Conservation (phyloP, 2,329 filamentous ascomycete genomes). For the Xylaria sp. region DNA sequence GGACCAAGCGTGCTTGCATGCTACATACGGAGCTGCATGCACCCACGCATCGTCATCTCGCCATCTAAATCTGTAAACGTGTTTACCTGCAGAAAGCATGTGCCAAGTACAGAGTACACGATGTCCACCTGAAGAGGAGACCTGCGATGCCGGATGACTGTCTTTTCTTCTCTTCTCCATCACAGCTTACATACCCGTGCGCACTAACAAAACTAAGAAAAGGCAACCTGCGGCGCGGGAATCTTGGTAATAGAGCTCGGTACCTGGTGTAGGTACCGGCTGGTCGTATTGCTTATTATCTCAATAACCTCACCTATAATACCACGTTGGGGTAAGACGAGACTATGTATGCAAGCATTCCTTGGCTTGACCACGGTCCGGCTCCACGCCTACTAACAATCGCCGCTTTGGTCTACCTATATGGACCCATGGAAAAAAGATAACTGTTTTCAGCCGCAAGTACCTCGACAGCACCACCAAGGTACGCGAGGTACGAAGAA, state of each 20-base stretch:
- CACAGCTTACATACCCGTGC: neutral
- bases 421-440: conserved; percentile 4
- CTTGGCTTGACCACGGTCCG: conserved; percentile 12
- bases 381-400: conserved; percentile 18
- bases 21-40: conserved; percentile 19
- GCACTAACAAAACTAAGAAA: neutral
- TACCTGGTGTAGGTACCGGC: conserved; percentile 16
- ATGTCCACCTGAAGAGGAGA: conserved; percentile 6
- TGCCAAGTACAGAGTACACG: neutral
- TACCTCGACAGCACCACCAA: conserved; percentile 11
- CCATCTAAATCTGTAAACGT: conserved; percentile 23
- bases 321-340: conserved; percentile 32
- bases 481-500: conserved; percentile 1
- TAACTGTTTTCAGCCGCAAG: conserved; percentile 28
- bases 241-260: conserved; percentile 14
- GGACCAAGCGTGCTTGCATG: conserved; percentile 32
- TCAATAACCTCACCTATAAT: conserved; percentile 38
- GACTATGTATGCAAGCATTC: conserved; percentile 19
- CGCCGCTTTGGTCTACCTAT: conserved; percentile 12
- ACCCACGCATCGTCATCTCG: conserved; percentile 20
- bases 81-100: neutral
- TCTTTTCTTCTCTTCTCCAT: conserved; percentile 10
- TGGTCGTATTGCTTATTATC: conserved; percentile 36
- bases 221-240: neutral
- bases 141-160: conserved; percentile 23